Evolutionary conservation across 305 asterid species (phyloP), one percentile per base, ranked within the genome.

Genomic region (Striga hermonthica): DNA sequence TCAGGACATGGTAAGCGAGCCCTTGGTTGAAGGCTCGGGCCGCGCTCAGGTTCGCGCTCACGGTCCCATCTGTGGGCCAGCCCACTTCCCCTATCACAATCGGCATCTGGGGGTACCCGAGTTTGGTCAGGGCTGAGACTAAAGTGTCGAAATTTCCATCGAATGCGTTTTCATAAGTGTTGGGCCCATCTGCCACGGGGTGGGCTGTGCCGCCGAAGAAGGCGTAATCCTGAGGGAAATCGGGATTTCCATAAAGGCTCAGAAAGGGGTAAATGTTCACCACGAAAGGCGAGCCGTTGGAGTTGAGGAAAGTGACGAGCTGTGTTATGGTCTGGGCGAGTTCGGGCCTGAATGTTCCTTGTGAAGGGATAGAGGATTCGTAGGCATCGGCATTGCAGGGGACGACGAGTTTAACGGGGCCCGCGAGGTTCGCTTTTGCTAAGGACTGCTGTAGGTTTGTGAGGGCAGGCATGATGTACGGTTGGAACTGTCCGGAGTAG

Each of bases 321-420:
- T 91, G 92, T 43, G 93, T 81, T 75, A 91, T 87, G 35, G 83
- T 87, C 61, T 79, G 87, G 48, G 82, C 78, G 47, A 91, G 83
- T 54, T 91, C 98, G 0, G 95, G 83, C 22, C 98, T 86, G 81
- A 91, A 91, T 59, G 88, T 67, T 70, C 98, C 98, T 74, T 87
- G 95, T 38, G 98, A 91, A 11, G 98, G 98, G 57, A 91, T 77
- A 70, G 81, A 37, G 73, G 97, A 79, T 81, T 82, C 95, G 10
- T 91, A 91, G 64, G 98, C 98, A 80, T 91, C 98, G 3, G 98
- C 98, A 65, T 91, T 91, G 87, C 98, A 91, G 6, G 98, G 98
- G 37, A 91, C 96, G 13, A 91, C 92, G 59, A 91, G 81, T 82
- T 87, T 91, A 5, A 89, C 80, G 10, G 12, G 45, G 74, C 90